Evolutionary conservation across 1,284 basidiomycete genomes (phyloP).

Genomic region (Pseudozyma sp.): DNA sequence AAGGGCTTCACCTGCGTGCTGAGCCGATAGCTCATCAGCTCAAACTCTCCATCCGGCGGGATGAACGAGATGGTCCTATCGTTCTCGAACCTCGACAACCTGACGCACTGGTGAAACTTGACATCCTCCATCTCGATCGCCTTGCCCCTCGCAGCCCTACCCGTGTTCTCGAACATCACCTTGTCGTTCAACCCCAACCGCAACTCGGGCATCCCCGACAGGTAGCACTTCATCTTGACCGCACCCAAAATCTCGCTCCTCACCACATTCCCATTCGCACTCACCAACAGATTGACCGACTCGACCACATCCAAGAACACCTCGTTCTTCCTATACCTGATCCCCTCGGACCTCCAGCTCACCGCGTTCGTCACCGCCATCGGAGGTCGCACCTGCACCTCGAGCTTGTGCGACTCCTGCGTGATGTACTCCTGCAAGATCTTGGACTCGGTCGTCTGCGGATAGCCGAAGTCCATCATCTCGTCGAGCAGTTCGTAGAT

Average conservation of each 20-base stretch:
- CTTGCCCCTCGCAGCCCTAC: slow-evolving; percentile 92
- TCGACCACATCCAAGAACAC: slow-evolving; percentile 99
- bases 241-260: slow-evolving; percentile 97
- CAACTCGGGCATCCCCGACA: slow-evolving; percentile 98
- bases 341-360: slow-evolving; percentile 97
- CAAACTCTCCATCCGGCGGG: slow-evolving; percentile 98
- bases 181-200: slow-evolving; percentile 97
- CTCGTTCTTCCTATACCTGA: slow-evolving; percentile 98
- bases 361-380: slow-evolving; percentile 99
- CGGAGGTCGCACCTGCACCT: slow-evolving; percentile 93
- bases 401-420: slow-evolving; percentile 97
- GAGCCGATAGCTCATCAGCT: slow-evolving; percentile 95
- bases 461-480: slow-evolving; percentile 99
- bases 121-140: slow-evolving; percentile 99
- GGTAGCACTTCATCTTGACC: slow-evolving; percentile 99
- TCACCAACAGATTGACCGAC: slow-evolving; percentile 95
- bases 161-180: slow-evolving; percentile 98
- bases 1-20: slow-evolving; percentile 97
- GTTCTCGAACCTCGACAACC: slow-evolving; percentile 98
- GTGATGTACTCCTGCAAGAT: slow-evolving; percentile 99
- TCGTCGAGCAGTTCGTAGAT: slow-evolving; percentile 96
- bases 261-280: slow-evolving; percentile 95
- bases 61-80: slow-evolving; percentile 99
- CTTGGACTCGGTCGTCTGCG: slow-evolving; percentile 99
- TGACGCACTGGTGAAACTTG: slow-evolving; percentile 99